phyloP scores from a whole-genome alignment of 176 grass and related monocot species.

The Oryza rufipogon region DNA sequence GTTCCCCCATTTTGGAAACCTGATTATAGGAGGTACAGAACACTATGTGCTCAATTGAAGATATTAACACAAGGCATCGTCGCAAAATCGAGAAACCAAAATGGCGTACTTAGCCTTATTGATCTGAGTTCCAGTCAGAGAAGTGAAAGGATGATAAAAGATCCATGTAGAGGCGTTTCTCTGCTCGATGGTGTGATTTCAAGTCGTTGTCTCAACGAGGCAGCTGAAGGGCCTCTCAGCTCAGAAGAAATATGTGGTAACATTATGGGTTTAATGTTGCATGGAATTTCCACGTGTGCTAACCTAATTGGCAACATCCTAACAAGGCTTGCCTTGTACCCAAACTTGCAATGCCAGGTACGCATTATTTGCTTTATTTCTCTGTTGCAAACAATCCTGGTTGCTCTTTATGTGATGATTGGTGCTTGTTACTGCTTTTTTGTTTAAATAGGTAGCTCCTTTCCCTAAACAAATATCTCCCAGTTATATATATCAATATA shows the following conservation, averaged over 20 bases:
- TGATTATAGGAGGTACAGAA: conserved; percentile 75
- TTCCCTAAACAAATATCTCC: neutral
- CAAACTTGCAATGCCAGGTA: conserved; percentile 84
- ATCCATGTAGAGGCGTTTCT: conserved; percentile 32
- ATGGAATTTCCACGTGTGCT: conserved; percentile 77
- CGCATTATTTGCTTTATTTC: conserved; percentile 25
- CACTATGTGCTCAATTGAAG: conserved; percentile 60
- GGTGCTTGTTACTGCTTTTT: conserved; percentile 6
- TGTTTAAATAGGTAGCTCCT: conserved; percentile 25
- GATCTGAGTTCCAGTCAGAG: conserved; percentile 28
- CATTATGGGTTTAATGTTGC: conserved; percentile 86
- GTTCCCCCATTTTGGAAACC: conserved; percentile 81
- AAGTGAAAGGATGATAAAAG: conserved; percentile 36
- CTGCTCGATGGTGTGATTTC: conserved; percentile 36
- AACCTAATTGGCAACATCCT: conserved; percentile 80
- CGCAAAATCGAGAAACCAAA: conserved; percentile 40
- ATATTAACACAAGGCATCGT: conserved; percentile 68
- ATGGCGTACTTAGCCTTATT: conserved; percentile 36
- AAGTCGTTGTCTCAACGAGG: conserved; percentile 35
- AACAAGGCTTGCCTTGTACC: conserved; percentile 55
- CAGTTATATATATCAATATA: neutral
- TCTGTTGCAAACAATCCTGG: conserved; percentile 27
- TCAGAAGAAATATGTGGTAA: conserved; percentile 79
- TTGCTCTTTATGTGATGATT: conserved; percentile 24
- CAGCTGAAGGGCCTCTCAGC: conserved; percentile 43